Conservation (phyloP, 1,139 yeast species). For the Yamadazyma taylorii region DNA sequence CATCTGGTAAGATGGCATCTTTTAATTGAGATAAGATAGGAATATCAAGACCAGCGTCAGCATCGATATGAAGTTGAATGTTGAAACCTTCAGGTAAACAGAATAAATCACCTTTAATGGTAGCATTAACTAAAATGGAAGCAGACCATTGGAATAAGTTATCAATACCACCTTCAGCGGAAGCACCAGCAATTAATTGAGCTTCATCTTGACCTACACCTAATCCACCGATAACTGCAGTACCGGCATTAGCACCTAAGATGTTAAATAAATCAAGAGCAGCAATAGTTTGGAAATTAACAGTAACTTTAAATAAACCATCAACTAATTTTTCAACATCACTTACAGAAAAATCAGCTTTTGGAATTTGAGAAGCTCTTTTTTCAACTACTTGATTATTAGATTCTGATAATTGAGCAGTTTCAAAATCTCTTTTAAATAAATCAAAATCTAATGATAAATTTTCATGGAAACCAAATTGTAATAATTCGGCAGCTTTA, state of each 20-base stretch:
- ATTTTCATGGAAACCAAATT: conserved; percentile 13
- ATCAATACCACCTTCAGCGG: conserved; percentile 21
- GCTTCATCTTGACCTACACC: conserved; percentile 17
- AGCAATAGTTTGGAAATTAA: conserved; percentile 24
- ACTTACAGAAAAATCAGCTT: conserved; percentile 28
- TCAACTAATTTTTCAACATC: conserved; percentile 26
- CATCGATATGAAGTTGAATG: conserved; percentile 22
- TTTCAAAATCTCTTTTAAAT: conserved; percentile 14
- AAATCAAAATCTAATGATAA: conserved; percentile 11
- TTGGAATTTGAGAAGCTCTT: conserved; percentile 23
- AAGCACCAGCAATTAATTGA: conserved; percentile 18
- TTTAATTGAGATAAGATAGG: conserved; percentile 19
- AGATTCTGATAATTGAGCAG: not conserved
- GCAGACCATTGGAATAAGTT: conserved; percentile 30
- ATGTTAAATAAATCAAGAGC: conserved; percentile 22
- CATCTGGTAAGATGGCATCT: conserved; percentile 13
- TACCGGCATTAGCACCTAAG: conserved; percentile 23
- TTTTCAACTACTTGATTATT: conserved; percentile 7
- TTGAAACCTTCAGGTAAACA: conserved; percentile 32
- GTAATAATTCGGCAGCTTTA: conserved; percentile 11
- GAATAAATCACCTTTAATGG: conserved; percentile 21
- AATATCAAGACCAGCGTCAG: conserved; percentile 17
- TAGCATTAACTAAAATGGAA: conserved; percentile 24
- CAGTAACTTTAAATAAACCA: conserved; percentile 28
- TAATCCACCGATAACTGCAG: conserved; percentile 19